Percentiles rank a stretch among this genome's conserved stretches.
phyloP scores from a whole-genome alignment of 768 basidiomycete genomes.

The Hydnum rufescens region DNA sequence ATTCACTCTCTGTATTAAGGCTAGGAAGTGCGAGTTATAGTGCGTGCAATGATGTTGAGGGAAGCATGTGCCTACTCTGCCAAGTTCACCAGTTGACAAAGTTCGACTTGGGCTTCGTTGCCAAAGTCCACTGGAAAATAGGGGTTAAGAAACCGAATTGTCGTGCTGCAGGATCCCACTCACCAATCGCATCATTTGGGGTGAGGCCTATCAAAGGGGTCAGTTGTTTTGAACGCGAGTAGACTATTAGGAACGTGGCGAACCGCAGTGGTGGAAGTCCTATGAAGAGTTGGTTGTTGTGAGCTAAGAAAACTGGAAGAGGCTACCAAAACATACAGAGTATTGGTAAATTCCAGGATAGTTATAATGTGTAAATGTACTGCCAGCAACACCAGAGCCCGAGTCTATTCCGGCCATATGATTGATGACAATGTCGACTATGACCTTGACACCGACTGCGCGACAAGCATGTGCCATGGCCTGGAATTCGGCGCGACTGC shows the following conservation, averaged over 20 bases:
- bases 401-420: slow-evolving; percentile 28
- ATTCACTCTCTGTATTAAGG: slow-evolving; percentile 40
- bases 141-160: background rate
- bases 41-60: background rate
- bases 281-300: slow-evolving; percentile 9
- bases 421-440: slow-evolving; percentile 39
- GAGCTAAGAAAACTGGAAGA: background rate
- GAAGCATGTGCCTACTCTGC: slow-evolving; percentile 27
- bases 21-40: slow-evolving; percentile 12
- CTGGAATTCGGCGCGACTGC: slow-evolving; percentile 31
- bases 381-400: slow-evolving; percentile 12
- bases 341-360: slow-evolving; percentile 13
- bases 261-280: slow-evolving; percentile 47
- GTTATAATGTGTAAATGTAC: slow-evolving; percentile 11
- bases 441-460: slow-evolving; percentile 35
- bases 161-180: background rate
- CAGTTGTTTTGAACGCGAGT: background rate
- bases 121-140: slow-evolving; percentile 28
- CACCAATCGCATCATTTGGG: slow-evolving; percentile 6
- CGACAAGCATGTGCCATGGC: slow-evolving; percentile 32
- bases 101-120: slow-evolving; percentile 32
- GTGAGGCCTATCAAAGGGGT: background rate
- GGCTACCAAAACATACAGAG: background rate
- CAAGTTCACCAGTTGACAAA: slow-evolving; percentile 30
- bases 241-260: background rate